Percentiles rank a stretch among this genome's conserved stretches.
phyloP scores from a whole-genome alignment of 768 basidiomycete genomes.

The Tubosaeta brunneosetosa region DNA sequence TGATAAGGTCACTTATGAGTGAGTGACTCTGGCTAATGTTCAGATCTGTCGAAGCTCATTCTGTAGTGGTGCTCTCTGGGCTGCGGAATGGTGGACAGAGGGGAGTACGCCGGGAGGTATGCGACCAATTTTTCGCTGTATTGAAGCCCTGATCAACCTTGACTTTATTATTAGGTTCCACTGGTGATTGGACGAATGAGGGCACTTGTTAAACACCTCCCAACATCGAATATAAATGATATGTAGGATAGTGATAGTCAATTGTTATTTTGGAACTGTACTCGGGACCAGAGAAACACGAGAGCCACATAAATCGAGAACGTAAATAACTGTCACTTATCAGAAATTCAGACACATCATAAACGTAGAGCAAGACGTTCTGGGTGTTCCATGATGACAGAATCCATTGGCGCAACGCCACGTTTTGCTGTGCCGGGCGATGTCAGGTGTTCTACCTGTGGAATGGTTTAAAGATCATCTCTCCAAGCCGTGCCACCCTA shows the following conservation, averaged over 20 bases:
- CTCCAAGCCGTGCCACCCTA: neutral
- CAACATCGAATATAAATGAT: neutral
- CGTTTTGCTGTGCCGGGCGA: neutral
- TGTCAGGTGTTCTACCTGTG: neutral
- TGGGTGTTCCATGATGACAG: neutral
- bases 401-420: neutral
- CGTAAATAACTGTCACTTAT: neutral
- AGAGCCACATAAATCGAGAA: neutral
- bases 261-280: neutral
- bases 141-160: neutral
- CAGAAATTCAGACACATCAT: neutral
- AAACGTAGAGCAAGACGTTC: neutral
- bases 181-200: conserved; percentile 54
- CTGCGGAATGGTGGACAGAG: conserved; percentile 62
- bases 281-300: neutral
- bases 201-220: conserved; percentile 40
- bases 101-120: conserved; percentile 45
- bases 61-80: conserved; percentile 34
- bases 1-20: conserved; percentile 49
- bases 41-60: conserved; percentile 1
- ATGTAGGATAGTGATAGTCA: neutral
- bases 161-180: conserved; percentile 33
- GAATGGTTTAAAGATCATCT: neutral
- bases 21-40: conserved; percentile 15
- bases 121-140: neutral